Conservation (phyloP, 768 basidiomycete species). For the Hericium rajendrae region DNA sequence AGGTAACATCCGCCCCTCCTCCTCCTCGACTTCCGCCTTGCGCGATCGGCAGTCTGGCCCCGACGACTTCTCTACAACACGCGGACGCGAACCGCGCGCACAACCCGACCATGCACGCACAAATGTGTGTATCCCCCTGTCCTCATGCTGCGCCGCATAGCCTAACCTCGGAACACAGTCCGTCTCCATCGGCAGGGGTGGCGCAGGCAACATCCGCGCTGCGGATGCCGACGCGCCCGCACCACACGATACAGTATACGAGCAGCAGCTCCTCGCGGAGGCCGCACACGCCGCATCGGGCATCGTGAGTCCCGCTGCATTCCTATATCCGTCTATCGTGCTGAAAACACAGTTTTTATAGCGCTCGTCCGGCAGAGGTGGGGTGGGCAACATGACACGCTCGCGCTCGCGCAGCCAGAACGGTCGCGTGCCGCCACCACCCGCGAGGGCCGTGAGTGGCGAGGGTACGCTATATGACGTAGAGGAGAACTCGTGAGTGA, state of each 20-base stretch:
- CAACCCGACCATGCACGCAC: conserved; percentile 19
- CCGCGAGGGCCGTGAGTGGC: no score
- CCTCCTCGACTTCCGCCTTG: conserved; percentile 21
- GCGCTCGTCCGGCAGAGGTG: conserved; percentile 59
- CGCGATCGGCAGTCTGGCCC: conserved; percentile 17
- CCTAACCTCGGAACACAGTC: conserved; percentile 20
- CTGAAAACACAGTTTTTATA: conserved; percentile 11
- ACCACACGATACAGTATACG: no score
- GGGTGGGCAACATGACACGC: conserved; percentile 46
- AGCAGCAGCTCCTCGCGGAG: no score
- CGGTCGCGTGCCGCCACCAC: no score
- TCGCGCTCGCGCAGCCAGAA: background rate
- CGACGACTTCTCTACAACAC: conserved; percentile 40
- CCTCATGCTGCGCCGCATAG: background rate
- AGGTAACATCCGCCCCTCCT: conserved; percentile 53
- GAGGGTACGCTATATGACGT: no score
- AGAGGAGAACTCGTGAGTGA: no score
- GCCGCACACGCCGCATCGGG: no score
- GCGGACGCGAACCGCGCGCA: conserved; percentile 49
- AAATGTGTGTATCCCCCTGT: conserved; percentile 22
- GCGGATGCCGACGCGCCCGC: no score
- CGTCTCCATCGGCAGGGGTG: conserved; percentile 66
- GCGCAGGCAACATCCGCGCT: conserved; percentile 73
- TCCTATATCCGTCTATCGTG: no score
- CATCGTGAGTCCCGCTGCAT: no score